Evolutionary conservation across 768 basidiomycete genomes (phyloP).

Genomic region (Termitomyces sp.): DNA sequence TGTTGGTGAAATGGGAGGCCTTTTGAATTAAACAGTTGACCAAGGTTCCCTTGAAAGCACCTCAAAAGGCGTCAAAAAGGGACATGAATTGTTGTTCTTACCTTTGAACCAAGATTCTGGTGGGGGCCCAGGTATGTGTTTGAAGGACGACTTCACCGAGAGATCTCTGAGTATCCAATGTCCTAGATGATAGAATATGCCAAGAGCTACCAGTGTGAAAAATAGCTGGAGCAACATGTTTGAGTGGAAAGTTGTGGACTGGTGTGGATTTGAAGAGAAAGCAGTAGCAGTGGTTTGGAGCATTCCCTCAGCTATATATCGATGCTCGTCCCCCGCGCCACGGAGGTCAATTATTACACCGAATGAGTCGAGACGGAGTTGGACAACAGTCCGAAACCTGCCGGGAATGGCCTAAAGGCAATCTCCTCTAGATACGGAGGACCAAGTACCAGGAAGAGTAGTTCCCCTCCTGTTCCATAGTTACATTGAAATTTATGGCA

Average conservation of each 20-base stretch:
- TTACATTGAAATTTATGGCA: background rate
- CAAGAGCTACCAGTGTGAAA: background rate
- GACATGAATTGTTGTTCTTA: slow-evolving; percentile 2
- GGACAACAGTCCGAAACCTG: slow-evolving; percentile 1
- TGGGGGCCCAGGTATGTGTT: slow-evolving; percentile 26
- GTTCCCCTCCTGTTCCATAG: background rate
- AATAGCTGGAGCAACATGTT: slow-evolving; percentile 1
- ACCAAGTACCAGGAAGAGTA: background rate
- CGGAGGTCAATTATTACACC: background rate
- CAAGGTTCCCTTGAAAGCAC: slow-evolving; percentile 29
- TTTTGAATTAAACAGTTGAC: slow-evolving; percentile 37
- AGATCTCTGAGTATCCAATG: slow-evolving; percentile 6
- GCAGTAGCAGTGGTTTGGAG: background rate
- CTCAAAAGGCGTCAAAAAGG: background rate
- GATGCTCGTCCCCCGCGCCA: slow-evolving; percentile 8
- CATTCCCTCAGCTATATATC: slow-evolving; percentile 1
- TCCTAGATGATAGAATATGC: slow-evolving; percentile 2
- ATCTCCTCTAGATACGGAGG: slow-evolving; percentile 1
- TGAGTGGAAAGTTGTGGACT: background rate
- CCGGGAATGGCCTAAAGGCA: background rate
- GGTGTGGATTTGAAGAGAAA: background rate
- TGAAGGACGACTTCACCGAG: slow-evolving; percentile 15
- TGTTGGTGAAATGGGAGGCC: slow-evolving; percentile 35
- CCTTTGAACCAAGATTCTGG: slow-evolving; percentile 29
- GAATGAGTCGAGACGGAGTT: background rate